A percentile compares a stretch with the other conserved stretches of the same genome.
phyloP scores from a whole-genome alignment of 2,329 filamentous ascomycete species.

The Sclerotinia minor region DNA sequence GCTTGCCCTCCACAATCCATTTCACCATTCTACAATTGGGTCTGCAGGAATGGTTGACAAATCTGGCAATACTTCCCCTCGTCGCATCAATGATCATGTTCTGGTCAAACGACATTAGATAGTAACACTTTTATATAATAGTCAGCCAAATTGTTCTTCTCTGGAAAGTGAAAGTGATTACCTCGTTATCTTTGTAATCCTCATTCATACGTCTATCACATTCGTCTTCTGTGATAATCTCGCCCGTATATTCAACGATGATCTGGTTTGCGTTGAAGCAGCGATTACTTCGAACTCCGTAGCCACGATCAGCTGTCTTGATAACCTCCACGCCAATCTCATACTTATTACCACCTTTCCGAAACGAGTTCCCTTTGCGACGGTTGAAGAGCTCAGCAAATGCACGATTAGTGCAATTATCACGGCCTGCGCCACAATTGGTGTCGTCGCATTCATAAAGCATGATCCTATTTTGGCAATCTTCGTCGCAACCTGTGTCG shows the following conservation, averaged over 20 bases:
- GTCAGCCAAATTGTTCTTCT: constrained; percentile 30
- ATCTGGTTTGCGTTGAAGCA: constrained; percentile 88
- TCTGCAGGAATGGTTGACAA: constrained; percentile 96
- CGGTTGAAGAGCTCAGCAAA: constrained; percentile 79
- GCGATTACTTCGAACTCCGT: constrained; percentile 87
- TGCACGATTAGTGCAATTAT: constrained; percentile 78
- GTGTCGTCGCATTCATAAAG: constrained; percentile 91
- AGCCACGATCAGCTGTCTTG: constrained; percentile 84
- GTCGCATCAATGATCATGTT: constrained; percentile 99
- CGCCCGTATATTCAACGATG: constrained; percentile 97
- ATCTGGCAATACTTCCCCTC: constrained; percentile 91
- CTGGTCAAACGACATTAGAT: constrained; percentile 97
- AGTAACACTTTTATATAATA: constrained; percentile 70
- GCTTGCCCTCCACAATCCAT: constrained; percentile 91
- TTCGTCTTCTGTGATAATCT: constrained; percentile 94
- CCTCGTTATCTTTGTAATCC: constrained; percentile 89
- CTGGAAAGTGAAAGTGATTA: constrained; percentile 47
- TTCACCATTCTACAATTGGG: constrained; percentile 98
- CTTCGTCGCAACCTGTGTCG: constrained; percentile 80
- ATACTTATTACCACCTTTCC: constrained; percentile 72
- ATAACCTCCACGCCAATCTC: constrained; percentile 93
- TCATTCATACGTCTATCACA: constrained; percentile 93
- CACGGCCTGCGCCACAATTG: constrained; percentile 80
- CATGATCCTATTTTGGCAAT: constrained; percentile 95
- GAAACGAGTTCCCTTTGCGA: constrained; percentile 49